Evolutionary conservation across 2,329 filamentous ascomycete species (phyloP), one percentile per base, ranked within the genome.

Genomic region (Pseudophaeomoniella oleicola): DNA sequence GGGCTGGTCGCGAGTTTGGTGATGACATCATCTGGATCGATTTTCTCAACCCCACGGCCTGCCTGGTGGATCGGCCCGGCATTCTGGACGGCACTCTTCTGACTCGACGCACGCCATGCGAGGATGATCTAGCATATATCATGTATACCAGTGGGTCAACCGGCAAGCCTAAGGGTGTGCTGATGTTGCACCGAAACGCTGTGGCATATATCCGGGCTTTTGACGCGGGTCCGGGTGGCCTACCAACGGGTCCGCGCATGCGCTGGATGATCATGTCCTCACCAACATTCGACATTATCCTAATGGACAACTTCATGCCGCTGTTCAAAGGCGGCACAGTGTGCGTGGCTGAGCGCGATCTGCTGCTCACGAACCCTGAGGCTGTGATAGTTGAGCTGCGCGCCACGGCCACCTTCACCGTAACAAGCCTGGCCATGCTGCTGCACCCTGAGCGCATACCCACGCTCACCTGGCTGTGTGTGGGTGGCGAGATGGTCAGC

Each of bases 261-360:
- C 47, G 57, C 10, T 60, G 57, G 55, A 57, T 59, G 39, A 55
- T 58, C 32, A 54, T 54, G 19, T 55, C 54, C 2, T 49, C 55
- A 4, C 55, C 56, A 1, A 58, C 55, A 1, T 55, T 55, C 36
- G 52, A 53, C 27, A 48, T 49, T 2, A 52, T 50, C 1, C 34
- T 54, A 12, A 50, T 51, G 47, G 51, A 54, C 13, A 51, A 52
- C 9, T 54, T 54, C 29, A 45, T 52, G 12, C 47, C 49, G 3
- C 40, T 51, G 16, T 48, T 48, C 27, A 47, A 38, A 5, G 57
- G 57, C 4, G 50, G 45, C 12, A 57, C 56, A 5, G 49, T 60
- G 4, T 60, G 56, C 42, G 52, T 51, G 11, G 55, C 51, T 4
- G 42, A 50, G 18, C 44, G 54, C 4, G 36, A 34, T 4, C 34